Conservation (phyloP, 441 rosid species). For the Gossypium trilobum region DNA sequence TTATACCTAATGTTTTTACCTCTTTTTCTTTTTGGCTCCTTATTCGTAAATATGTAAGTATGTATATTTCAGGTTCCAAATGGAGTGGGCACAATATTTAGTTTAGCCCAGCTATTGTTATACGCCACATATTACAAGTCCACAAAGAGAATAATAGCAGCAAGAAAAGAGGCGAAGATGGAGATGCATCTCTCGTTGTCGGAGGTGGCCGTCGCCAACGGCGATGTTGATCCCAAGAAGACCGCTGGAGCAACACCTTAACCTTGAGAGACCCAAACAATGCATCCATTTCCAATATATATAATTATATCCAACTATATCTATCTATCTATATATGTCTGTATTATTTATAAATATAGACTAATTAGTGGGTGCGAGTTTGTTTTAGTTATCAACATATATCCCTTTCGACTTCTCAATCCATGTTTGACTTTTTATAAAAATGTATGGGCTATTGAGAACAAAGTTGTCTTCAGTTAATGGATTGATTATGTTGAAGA, state of each 20-base stretch:
- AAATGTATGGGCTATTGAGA: not conserved
- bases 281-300: not conserved
- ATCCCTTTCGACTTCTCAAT: not conserved
- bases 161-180: slow-evolving; percentile 20
- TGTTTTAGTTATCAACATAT: not conserved
- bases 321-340: not conserved
- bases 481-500: not conserved
- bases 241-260: not conserved
- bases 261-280: not conserved
- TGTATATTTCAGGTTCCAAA: slow-evolving; percentile 32
- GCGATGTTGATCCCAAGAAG: slow-evolving; percentile 2
- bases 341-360: not conserved
- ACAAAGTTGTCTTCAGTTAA: not conserved
- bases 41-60: not conserved
- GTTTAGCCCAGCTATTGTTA: slow-evolving; percentile 37
- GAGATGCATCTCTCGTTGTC: slow-evolving; percentile 24
- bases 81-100: slow-evolving; percentile 47
- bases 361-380: not conserved
- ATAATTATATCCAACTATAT: not conserved
- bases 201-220: slow-evolving; percentile 16
- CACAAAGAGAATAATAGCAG: slow-evolving; percentile 35
- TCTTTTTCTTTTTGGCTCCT: not conserved
- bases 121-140: slow-evolving; percentile 49
- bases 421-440: not conserved
- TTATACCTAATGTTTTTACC: not conserved